Evolutionary conservation across 2,329 filamentous ascomycete genomes (phyloP), one percentile per base, ranked within the genome.

Genomic region (Leptographium procerum): DNA sequence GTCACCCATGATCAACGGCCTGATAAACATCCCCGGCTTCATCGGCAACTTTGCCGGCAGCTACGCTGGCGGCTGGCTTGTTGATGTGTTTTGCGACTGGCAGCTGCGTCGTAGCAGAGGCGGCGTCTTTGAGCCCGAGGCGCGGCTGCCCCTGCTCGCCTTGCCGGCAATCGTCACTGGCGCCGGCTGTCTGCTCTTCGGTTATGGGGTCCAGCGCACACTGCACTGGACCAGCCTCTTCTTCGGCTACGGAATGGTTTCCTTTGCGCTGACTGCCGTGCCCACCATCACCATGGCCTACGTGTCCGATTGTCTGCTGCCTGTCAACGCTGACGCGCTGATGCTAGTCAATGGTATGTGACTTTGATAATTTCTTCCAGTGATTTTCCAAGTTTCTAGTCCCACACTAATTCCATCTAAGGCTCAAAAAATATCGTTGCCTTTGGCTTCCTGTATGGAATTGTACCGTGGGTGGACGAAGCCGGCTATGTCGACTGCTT

Each of bases 361-460:
- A n/a, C n/a, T n/a, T n/a, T n/a, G n/a, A n/a, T n/a, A n/a, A n/a
- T 45, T 14, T 52, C 24, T 22, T 26, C 26, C 43, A 40, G 14
- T 7, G 22, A 13, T 10, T 33, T 47, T 28, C 9, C 11, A 16
- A 29, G 40, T 29, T 47, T 34, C 26, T n/a, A 45, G 31, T 16
- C 22, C 5, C 28, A 11, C 34, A 11, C 43, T 47, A 47, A 47
- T n/a, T 47, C 10, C 7, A n/a, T n/a, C n/a, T n/a, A 13, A 69
- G 69, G 70, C 1, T 62, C 70, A n/a, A 74, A 73, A 65, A 77
- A 77, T 60, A 70, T 77, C 31, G 73, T 77, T 8, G 73, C 74
- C 5, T 78, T 77, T 60, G 74, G 74, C 3, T 76, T 77, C 61
- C 61, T 76, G 19, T 75, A 76, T 52, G 75, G 70, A 1, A 69